Evolutionary conservation across 2,329 filamentous ascomycete species (phyloP).

Genomic region (Coleophoma eucalyptorum): DNA sequence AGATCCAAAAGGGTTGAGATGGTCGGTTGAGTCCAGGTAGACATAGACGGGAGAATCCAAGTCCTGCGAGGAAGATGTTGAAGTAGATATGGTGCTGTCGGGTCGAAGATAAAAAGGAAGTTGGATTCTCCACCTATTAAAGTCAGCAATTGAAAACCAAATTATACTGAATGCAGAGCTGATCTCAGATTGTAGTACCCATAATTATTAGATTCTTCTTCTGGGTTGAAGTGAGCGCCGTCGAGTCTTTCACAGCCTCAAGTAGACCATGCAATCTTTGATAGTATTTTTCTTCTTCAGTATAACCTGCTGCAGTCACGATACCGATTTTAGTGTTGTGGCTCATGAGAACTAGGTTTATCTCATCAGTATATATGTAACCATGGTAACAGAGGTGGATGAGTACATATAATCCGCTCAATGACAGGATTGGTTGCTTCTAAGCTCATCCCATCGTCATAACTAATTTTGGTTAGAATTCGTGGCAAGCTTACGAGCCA

Average conservation of each 20-base stretch:
- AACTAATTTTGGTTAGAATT: slow-evolving; percentile 36
- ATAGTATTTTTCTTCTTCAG: slow-evolving; percentile 82
- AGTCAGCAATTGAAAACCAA: slow-evolving; percentile 1
- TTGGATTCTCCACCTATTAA: slow-evolving; percentile 75
- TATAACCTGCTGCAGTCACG: slow-evolving; percentile 95
- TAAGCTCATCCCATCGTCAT: slow-evolving; percentile 82
- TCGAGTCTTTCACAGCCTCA: slow-evolving; percentile 64
- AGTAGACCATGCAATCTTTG: slow-evolving; percentile 82
- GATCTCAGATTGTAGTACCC: slow-evolving; percentile 34
- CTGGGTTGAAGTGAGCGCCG: slow-evolving; percentile 57
- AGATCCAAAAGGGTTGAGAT: slow-evolving; percentile 82
- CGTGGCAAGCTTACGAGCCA: slow-evolving; percentile 68
- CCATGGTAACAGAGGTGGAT: not conserved
- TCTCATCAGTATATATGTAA: not conserved
- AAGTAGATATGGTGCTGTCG: slow-evolving; percentile 62
- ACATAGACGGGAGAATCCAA: slow-evolving; percentile 80
- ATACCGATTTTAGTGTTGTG: slow-evolving; percentile 85
- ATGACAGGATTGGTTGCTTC: slow-evolving; percentile 76
- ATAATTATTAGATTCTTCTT: slow-evolving; percentile 84
- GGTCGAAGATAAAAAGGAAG: slow-evolving; percentile 82
- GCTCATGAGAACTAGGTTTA: slow-evolving; percentile 60
- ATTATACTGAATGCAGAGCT: not conserved
- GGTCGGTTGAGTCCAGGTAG: slow-evolving; percentile 69
- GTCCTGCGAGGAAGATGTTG: slow-evolving; percentile 59
- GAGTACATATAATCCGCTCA: slow-evolving; percentile 47